phyloP scores from a whole-genome alignment of 495 filamentous ascomycete genomes.

The Tuber magnatum region DNA sequence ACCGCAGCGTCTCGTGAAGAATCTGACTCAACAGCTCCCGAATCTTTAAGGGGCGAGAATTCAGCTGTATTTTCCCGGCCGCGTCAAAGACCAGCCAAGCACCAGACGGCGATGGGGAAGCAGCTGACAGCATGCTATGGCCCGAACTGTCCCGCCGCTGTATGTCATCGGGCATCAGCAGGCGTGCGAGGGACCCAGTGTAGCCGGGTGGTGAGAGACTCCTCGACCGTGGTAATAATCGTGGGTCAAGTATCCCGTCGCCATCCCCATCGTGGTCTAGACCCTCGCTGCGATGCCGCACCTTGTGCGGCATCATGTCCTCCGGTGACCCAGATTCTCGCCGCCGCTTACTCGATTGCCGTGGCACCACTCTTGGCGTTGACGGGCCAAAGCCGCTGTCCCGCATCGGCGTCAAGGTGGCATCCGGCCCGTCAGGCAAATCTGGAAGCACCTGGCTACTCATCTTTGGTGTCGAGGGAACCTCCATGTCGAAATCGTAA shows the following conservation, averaged over 20 bases:
- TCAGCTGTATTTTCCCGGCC: conserved; percentile 37
- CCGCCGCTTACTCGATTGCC: conserved; percentile 22
- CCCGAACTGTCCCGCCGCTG: conserved; percentile 18
- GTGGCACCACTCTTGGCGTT: conserved; percentile 11
- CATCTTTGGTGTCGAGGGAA: conserved; percentile 53
- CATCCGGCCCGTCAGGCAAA: not conserved
- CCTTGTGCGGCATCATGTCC: conserved; percentile 25
- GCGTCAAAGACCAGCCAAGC: conserved; percentile 37
- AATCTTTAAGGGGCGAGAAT: conserved; percentile 52
- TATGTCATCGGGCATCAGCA: conserved; percentile 12
- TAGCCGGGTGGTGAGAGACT: conserved; percentile 12
- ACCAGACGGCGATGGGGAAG: conserved; percentile 26
- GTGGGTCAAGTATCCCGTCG: conserved; percentile 16
- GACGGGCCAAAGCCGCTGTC: conserved; percentile 20
- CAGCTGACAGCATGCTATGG: conserved; percentile 15
- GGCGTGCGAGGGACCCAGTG: conserved; percentile 4
- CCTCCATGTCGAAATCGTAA: conserved; percentile 78
- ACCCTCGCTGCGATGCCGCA: conserved; percentile 27
- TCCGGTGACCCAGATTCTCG: conserved; percentile 31
- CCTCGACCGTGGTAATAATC: conserved; percentile 24
- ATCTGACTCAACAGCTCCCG: conserved; percentile 61
- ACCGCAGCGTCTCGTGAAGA: conserved; percentile 62
- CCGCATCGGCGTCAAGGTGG: not conserved
- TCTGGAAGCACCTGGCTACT: not conserved
- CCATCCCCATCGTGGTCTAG: conserved; percentile 23